Conservation (phyloP, 129 eudicot species). For the Saussurea involucrata region DNA sequence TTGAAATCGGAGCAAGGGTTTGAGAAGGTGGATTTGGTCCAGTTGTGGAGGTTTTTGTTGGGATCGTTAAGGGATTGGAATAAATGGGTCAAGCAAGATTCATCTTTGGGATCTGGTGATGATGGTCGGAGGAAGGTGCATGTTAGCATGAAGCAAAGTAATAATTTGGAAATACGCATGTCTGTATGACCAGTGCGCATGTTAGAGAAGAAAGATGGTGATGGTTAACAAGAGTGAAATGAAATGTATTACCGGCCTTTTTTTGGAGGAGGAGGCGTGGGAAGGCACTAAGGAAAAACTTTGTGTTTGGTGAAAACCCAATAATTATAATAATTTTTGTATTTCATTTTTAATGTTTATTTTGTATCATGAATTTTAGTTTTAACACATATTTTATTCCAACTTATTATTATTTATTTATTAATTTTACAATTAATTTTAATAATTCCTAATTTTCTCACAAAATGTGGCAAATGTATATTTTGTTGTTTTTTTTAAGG, state of each 20-base stretch:
- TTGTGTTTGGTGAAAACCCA: slow-evolving; percentile 33
- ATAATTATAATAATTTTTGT: not conserved
- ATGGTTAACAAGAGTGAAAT: not conserved
- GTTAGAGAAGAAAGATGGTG: slow-evolving; percentile 12
- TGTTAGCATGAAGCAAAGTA: slow-evolving; percentile 18
- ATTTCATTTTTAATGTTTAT: too few relatives aligned
- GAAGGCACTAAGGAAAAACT: slow-evolving; percentile 10
- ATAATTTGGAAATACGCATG: slow-evolving; percentile 8
- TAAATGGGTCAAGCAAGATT: slow-evolving; percentile 56
- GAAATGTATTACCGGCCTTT: not conserved
- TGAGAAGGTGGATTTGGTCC: slow-evolving; percentile 55
- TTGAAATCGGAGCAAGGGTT: slow-evolving; percentile 69
- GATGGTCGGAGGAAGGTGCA: slow-evolving; percentile 30
- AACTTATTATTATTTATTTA: too few relatives aligned
- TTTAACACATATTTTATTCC: not conserved
- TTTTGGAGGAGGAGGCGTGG: slow-evolving; percentile 10
- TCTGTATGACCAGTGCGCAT: slow-evolving; percentile 3
- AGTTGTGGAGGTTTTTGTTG: slow-evolving; percentile 46
- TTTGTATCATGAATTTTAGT: not conserved
- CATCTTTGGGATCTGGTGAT: slow-evolving; percentile 62
- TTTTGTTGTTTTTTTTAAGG: not conserved
- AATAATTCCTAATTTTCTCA: not conserved
- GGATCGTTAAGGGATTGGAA: slow-evolving; percentile 60
- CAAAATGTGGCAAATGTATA: not conserved
- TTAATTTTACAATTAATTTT: not conserved